These are phyloP conservation scores for Cotoneaster glaucophyllus DNA, from an alignment of 306 rosid species.

Conservation along the genomic window DNA sequence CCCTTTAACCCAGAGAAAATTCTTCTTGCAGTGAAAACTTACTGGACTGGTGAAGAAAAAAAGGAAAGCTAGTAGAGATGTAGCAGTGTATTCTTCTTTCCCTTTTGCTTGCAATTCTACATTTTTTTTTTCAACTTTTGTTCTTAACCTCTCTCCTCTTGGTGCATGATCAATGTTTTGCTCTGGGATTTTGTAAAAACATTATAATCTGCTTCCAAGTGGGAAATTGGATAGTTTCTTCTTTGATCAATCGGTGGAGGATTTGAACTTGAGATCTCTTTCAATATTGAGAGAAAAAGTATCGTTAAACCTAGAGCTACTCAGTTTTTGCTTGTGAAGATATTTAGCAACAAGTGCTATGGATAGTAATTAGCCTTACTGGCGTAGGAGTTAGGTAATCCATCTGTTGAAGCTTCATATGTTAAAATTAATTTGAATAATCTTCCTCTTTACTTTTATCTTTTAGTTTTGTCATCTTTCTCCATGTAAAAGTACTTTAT, in stretches of 20 bases:
- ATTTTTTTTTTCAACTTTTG: not conserved
- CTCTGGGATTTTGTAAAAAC: constrained; percentile 1
- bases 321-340: not conserved
- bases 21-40: constrained; percentile 66
- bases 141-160: not conserved
- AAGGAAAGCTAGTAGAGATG: constrained; percentile 20
- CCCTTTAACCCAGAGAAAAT: constrained; percentile 97
- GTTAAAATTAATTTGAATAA: not conserved
- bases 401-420: not conserved
- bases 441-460: not conserved
- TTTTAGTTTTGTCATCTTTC: too few species aligned
- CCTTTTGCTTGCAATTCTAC: not conserved
- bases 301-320: not conserved
- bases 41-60: constrained; percentile 67
- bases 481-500: too few species aligned
- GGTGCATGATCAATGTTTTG: not conserved
- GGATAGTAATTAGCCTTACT: not conserved
- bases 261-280: not conserved
- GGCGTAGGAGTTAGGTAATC: not conserved
- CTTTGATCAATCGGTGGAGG: too few species aligned
- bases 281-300: not conserved
- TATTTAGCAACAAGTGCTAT: not conserved
- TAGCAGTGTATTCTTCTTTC: not conserved
- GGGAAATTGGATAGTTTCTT: not conserved
- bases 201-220: not conserved